Evolutionary conservation across 108 stramenopile genomes (phyloP), one percentile per base, ranked within the genome.

Genomic region (Cyclotella sp.): DNA sequence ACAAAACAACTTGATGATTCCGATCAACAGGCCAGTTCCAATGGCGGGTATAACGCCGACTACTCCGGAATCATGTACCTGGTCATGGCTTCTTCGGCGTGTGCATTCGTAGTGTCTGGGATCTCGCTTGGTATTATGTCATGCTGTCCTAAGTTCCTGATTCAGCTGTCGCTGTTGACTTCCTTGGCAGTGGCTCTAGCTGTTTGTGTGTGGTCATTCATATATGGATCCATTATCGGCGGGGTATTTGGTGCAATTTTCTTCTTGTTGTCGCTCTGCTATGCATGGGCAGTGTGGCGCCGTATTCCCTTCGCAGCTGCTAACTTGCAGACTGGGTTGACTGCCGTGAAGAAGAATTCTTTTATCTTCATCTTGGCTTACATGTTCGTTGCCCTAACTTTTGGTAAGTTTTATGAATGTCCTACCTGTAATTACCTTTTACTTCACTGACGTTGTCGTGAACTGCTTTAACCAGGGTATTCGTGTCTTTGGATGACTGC

Each of bases 281-380:
- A 94, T 64, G 89, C 89, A 15, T 68, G 59, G 13, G 22, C 59
- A 28, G 91, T 96, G 0, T 93, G 95, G 91, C 24, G 59, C 5
- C 81, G 93, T 0, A 91, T 96, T 70, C 90, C 95, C 0, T 94
- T 91, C 83, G 90, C 93, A 3, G 87, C 95, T 0, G 89, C 90
- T 4, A 95, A 88, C 63, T 58, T 87, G 61, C 73, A 62, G 46
- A 76, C 91, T 30, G 92, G 89, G 0, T 63, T 91, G 64, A 85
- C 88, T 3, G 91, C 89, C 16, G 87, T 93, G 4, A 87, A 77
- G 67, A 53, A 65, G 24, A 92, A 94, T 81, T 52, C 69, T 30
- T 92, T 89, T 18, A 44, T 93, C 44, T 65, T 82, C 21, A 44
- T 87, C 13, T 52, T 82, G 9, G 89, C 93, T 5, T 85, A 82